These are phyloP conservation scores for Hirschioporus abietinus DNA, from an alignment of 768 basidiomycete genomes.

Conservation along the genomic window DNA sequence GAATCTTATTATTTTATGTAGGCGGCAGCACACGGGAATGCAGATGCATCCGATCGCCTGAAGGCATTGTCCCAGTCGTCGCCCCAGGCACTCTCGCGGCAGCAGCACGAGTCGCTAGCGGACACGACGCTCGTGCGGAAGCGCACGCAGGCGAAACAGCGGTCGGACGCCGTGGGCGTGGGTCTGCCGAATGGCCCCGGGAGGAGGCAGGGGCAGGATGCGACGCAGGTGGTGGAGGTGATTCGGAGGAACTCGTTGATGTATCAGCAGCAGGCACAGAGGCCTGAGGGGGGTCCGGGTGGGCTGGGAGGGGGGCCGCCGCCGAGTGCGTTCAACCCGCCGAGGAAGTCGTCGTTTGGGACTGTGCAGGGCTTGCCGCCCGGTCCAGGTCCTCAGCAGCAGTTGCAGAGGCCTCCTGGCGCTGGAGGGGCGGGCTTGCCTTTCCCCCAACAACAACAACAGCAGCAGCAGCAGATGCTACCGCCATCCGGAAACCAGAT, in stretches of 20 bases:
- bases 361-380: neutral
- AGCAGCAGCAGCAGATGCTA: constrained; percentile 8
- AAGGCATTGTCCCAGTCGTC: constrained; percentile 56
- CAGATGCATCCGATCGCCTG: constrained; percentile 74
- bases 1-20: constrained; percentile 21
- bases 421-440: neutral
- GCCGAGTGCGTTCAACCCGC: constrained; percentile 1
- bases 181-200: constrained; percentile 6
- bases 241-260: constrained; percentile 46
- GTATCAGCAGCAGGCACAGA: constrained; percentile 12
- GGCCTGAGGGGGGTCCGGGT: constrained; percentile 11
- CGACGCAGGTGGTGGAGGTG: constrained; percentile 44
- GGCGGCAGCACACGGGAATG: constrained; percentile 75
- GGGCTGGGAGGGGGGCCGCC: constrained; percentile 12
- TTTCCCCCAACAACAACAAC: constrained; percentile 4
- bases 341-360: neutral
- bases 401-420: neutral
- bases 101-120: constrained; percentile 76
- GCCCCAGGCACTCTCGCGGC: constrained; percentile 63
- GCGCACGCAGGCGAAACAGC: constrained; percentile 66
- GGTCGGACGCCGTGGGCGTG: constrained; percentile 35
- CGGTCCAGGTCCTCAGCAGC: too few species aligned
- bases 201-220: constrained; percentile 23
- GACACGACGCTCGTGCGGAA: constrained; percentile 78
- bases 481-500: neutral